A percentile compares a stretch with the other conserved stretches of the same genome.
Conservation (phyloP, 108 stramenopile species). For the Discostella pseudostelligera region DNA sequence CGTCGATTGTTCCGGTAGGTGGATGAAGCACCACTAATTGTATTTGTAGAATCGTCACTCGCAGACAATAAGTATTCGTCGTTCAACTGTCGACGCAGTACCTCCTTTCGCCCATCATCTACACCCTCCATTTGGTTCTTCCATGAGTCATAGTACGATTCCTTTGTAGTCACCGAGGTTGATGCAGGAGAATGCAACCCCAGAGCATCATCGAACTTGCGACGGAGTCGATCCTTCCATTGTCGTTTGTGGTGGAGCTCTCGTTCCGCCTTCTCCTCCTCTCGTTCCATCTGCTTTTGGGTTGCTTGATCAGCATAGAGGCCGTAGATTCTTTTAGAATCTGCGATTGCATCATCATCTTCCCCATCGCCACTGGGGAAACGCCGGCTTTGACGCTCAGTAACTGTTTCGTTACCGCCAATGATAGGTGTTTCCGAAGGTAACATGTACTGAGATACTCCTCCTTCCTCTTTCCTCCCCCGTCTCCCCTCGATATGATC, state of each 20-base stretch:
- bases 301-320: neutral
- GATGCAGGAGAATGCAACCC: slow-evolving; percentile 20
- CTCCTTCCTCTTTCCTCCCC: neutral
- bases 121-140: slow-evolving; percentile 24
- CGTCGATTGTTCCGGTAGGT: slow-evolving; percentile 25
- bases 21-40: too few relatives aligned
- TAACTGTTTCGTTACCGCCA: neutral
- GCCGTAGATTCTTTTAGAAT: neutral
- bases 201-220: slow-evolving; percentile 40
- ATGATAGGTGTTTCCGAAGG: too few relatives aligned
- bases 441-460: neutral
- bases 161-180: neutral
- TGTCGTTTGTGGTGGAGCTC: slow-evolving; percentile 1
- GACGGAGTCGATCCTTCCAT: slow-evolving; percentile 46
- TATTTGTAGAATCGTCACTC: neutral
- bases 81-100: slow-evolving; percentile 22
- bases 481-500: neutral
- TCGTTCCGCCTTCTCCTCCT: neutral
- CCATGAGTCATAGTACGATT: slow-evolving; percentile 38
- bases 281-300: neutral
- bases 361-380: too few relatives aligned
- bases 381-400: neutral
- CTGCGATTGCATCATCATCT: neutral
- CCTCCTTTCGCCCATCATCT: slow-evolving; percentile 30
- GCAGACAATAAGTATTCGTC: slow-evolving; percentile 6